phyloP scores from a whole-genome alignment of 1,139 yeast species.

The Pichia sp. region DNA sequence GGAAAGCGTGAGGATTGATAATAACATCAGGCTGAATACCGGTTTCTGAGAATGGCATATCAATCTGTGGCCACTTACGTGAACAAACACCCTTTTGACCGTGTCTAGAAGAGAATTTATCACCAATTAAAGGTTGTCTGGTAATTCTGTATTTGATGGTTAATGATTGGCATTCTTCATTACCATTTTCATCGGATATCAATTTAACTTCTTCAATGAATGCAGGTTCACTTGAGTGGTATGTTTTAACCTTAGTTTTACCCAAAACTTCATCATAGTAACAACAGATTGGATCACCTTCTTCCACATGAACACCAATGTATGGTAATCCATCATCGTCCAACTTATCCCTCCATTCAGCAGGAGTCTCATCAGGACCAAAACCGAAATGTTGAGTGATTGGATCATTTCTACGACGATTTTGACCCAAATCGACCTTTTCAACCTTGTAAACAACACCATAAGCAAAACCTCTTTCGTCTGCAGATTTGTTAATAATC shows the following conservation, averaged over 20 bases:
- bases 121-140: slow-evolving; percentile 94
- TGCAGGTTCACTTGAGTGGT: slow-evolving; percentile 93
- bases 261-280: slow-evolving; percentile 88
- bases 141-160: slow-evolving; percentile 88
- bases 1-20: slow-evolving; percentile 98
- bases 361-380: slow-evolving; percentile 90
- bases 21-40: slow-evolving; percentile 98
- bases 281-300: slow-evolving; percentile 95
- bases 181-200: slow-evolving; percentile 73
- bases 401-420: slow-evolving; percentile 89
- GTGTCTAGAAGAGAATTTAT: slow-evolving; percentile 95
- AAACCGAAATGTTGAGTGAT: slow-evolving; percentile 92
- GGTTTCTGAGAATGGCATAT: slow-evolving; percentile 93
- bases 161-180: slow-evolving; percentile 72
- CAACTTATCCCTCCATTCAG: slow-evolving; percentile 76
- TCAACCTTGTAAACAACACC: slow-evolving; percentile 96
- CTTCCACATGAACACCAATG: slow-evolving; percentile 80
- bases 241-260: slow-evolving; percentile 84
- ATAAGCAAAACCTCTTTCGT: slow-evolving; percentile 96
- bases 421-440: slow-evolving; percentile 71
- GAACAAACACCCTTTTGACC: slow-evolving; percentile 99
- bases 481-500: slow-evolving; percentile 95
- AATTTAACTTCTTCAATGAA: slow-evolving; percentile 92
- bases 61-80: slow-evolving; percentile 94
- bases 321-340: slow-evolving; percentile 93